A percentile compares a stretch with the other conserved stretches of the same genome.
Conservation (phyloP, 805 yeast genomes). For the Wickerhamiella nectarea region DNA sequence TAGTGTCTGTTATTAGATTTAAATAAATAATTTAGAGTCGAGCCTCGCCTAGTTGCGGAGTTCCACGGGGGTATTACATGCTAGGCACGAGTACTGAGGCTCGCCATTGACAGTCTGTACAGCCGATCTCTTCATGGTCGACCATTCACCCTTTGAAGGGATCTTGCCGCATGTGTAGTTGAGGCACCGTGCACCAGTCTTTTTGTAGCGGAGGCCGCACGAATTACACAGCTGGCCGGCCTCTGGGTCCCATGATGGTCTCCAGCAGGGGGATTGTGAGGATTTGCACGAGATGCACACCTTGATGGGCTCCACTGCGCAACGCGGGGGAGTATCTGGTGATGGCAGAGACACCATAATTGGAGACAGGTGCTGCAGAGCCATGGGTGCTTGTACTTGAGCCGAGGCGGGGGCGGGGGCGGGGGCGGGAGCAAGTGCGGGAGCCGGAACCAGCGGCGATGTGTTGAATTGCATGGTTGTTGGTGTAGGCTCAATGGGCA, state of each 20-base stretch:
- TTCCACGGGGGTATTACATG: slow-evolving; percentile 45
- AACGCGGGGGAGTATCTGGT: slow-evolving; percentile 11
- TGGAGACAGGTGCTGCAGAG: background rate
- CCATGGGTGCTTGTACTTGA: background rate
- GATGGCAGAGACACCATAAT: background rate
- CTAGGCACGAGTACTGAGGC: slow-evolving; percentile 35
- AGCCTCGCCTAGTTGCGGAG: background rate
- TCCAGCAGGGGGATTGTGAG: slow-evolving; percentile 92
- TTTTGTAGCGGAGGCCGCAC: slow-evolving; percentile 88
- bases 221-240: slow-evolving; percentile 96
- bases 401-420: no score
- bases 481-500: no score
- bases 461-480: background rate
- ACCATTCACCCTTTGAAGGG: slow-evolving; percentile 95
- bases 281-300: slow-evolving; percentile 79
- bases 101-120: slow-evolving; percentile 32
- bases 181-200: slow-evolving; percentile 83
- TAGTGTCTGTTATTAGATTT: background rate
- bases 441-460: no score
- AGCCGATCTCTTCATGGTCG: slow-evolving; percentile 60
- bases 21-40: background rate
- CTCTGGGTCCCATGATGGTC: slow-evolving; percentile 86
- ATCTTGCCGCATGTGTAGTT: slow-evolving; percentile 65
- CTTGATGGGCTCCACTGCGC: slow-evolving; percentile 7
- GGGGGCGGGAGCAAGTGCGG: no score